A percentile compares a stretch with the other conserved stretches of the same genome.
Conservation (phyloP, 129 eudicot genomes). For the Silybum marianum region DNA sequence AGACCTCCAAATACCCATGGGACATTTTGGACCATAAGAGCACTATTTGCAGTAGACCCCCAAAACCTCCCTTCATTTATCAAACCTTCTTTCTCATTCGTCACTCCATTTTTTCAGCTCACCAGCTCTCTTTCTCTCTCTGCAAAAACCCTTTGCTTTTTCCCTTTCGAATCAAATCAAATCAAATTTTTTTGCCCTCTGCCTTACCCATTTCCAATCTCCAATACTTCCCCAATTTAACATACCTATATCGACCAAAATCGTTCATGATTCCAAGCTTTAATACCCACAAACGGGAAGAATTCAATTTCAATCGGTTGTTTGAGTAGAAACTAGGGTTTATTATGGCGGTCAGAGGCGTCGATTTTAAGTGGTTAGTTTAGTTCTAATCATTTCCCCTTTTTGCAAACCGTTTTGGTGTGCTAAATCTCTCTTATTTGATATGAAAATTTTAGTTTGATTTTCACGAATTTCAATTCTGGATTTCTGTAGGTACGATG, state of each 20-base stretch:
- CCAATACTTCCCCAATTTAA: constrained; percentile 19
- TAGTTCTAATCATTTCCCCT: constrained; percentile 3
- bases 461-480: constrained; percentile 11
- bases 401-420: no score
- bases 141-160: constrained; percentile 1
- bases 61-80: neutral
- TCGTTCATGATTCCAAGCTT: neutral
- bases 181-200: constrained; percentile 6
- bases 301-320: neutral
- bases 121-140: constrained; percentile 18
- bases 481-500: constrained; percentile 85
- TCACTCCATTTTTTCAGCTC: constrained; percentile 18
- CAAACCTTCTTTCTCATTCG: constrained; percentile 10
- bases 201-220: constrained; percentile 16
- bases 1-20: neutral
- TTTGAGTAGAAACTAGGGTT: constrained; percentile 32
- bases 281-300: neutral
- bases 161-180: constrained; percentile 9
- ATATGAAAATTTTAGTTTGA: neutral
- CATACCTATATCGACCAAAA: neutral
- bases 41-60: constrained; percentile 3
- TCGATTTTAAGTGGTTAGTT: constrained; percentile 70
- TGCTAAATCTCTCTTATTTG: neutral
- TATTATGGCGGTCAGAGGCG: constrained; percentile 63
- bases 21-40: constrained; percentile 7